Base-by-base conservation (phyloP, 371 early-diverging fungal species). In the Mortierella sp. region DNA sequence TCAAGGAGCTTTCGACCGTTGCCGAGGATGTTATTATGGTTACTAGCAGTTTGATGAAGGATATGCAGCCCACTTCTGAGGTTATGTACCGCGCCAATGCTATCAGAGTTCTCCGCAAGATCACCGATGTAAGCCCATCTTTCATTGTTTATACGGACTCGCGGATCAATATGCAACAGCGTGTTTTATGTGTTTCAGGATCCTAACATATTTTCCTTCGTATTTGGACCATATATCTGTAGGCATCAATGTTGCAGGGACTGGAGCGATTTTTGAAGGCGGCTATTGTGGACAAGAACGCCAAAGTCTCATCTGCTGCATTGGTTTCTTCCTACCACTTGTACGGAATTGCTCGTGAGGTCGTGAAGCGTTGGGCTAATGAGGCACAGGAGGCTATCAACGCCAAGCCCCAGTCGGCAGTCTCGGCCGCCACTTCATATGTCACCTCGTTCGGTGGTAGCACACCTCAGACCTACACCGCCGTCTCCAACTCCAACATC, bases 1-100 rank as follows among this genome's bases (percentile, higher is more conserved):
- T 99, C 90, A 99, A 99, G 89, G 98, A 98, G 89, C 93, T 99
- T 24, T 94, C 98, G 57, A 93, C 92, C 28, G 93, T 96, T 75
- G 97, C 99, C 72, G 97, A 99, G 88, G 97, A 99, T 92, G 98
- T 98, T 47, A 97, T 99, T 84, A 98, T 99, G 97, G 97, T 97
- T 73, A 99, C 98, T 21, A 96, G 96, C 82, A 96, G 96, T 77
- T 89, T 99, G 79, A 97, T 97, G 90, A 97, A 98, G 90, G 99
- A 99, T 88, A 98, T 98, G 92, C 98, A 97, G 88, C 95, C 97
- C 47, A 97, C 96, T 78, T 92, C 95, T 47, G 96, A 96, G 73
- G 93, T 97, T 52, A 94, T 96, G 65, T 97, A 97, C 84, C 93
- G 98, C 54, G 97, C 98, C 72, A 97, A 97, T 87, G 98, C 99